Base-by-base conservation (phyloP, 495 filamentous ascomycete species). In the Durotheca rogersii region DNA sequence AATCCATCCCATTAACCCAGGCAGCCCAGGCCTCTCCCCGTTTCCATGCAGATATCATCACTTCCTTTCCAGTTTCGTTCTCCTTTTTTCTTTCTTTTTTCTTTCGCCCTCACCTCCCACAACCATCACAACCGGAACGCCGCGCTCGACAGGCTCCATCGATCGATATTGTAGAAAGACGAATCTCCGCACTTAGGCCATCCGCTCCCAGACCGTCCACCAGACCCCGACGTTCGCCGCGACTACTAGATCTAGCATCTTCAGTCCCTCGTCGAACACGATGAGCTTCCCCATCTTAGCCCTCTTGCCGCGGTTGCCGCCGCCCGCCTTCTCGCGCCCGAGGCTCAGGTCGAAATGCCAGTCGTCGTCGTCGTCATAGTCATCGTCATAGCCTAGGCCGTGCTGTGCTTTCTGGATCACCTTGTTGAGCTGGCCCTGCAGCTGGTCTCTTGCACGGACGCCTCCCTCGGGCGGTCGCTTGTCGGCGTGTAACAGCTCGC, bases 241-340 rank as follows among this genome's bases (percentile, higher is more conserved):
- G 19, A 97, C 89, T 1, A 95, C 77, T 41, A 98, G 64, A 76
- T 98, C 93, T 57, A 96, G 62, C 93, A 98, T 96, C 70, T 94
- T 94, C 45, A 95, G 72, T 0, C 93, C 93, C 56, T 95, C 92
- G 53, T 92, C 84, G 54, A 91, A 84, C 17, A 97, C 80, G 25
- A 98, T 87, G 45, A 96, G 64, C 69, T 96, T 98, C 1, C 92
- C 92, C 61, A 98, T 73, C 69, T 97, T 96, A 0, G 88, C 92
- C 52, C 88, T 82, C 62, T 86, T 91, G 1, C 90, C 90, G 34
- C 82, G 77, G 60, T 88, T 84, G 0, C 89, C 90, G 15, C 91
- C 91, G 0, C 89, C 90, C 0, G 90, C 77, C 38, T 72, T 75
- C 67, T 96, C 90, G 49, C 80, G 77, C 0, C 88, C 90, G 2